Evolutionary conservation across 768 basidiomycete genomes (phyloP), one percentile per base, ranked within the genome.

Genomic region (Pleurotus cornucopiae): DNA sequence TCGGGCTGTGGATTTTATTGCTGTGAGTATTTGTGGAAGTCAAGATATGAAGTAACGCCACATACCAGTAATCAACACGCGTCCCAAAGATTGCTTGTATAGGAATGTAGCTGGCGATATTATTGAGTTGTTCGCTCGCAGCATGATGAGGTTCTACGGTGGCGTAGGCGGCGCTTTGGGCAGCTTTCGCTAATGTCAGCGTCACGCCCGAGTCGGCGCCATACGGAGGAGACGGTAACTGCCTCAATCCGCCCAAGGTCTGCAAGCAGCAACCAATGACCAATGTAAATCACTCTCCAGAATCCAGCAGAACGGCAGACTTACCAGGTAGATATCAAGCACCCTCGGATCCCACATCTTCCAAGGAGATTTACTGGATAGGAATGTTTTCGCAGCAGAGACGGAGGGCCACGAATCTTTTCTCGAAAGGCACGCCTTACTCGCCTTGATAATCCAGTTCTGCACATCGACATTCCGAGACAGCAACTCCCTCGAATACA

Each of bases 351-450:
- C 81, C 81, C 82, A 84, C 0, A 60, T 49, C 62, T 74, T 73
- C 71, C 75, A 80, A 9, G 73, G 65, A 43, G 66, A 62, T 25
- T 76, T 66, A 5, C 65, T 56, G 56, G 72, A 73, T 49, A 83
- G 58, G 4, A 58, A 14, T 18, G 64, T 65, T 46, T 70, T 75
- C 1, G 82, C 83, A 30, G 77, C 79, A 56, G 76, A 77, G 7
- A 61, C 67, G n/a, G 75, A 78, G 0, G 76, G 62, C 83, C 82
- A 85, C 6, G 73, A 69, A 62, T 83, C 81, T 5, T 77, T 66
- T 14, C 81, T 71, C 30, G 51, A 39, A 39, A 16, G 39, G 39
- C 51, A 43, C 4, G 51, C 51, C 9, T 30, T 53, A n/a, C 21
- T 20, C 16, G 41, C 41, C 66, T 73, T 34, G 57, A 53, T 2